A percentile compares a stretch with the other conserved stretches of the same genome.
Conservation (phyloP, 495 filamentous ascomycete species). For the Aspergillus nidulans region DNA sequence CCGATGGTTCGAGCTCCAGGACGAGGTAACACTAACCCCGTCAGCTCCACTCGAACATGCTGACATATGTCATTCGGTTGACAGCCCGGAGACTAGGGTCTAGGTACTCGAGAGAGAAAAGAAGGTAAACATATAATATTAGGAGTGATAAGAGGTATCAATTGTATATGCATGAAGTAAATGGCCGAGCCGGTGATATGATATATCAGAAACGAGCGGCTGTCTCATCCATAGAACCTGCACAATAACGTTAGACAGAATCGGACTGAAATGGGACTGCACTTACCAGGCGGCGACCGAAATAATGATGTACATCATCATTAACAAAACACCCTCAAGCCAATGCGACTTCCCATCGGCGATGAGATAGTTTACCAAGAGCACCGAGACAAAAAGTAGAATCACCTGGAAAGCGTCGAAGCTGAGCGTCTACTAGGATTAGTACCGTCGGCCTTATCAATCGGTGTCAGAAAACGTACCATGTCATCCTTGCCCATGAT, state of each 20-base stretch:
- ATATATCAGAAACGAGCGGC: neutral
- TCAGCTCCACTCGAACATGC: neutral
- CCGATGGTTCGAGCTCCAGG: slow-evolving; percentile 6
- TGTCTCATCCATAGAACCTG: slow-evolving; percentile 1
- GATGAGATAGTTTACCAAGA: slow-evolving; percentile 83
- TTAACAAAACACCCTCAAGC: slow-evolving; percentile 72
- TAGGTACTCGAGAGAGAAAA: neutral
- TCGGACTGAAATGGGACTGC: neutral
- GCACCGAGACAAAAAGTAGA: slow-evolving; percentile 70
- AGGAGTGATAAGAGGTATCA: neutral
- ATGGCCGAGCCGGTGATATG: neutral
- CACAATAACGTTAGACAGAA: neutral
- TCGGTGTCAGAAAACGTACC: slow-evolving; percentile 19
- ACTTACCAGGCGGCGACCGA: slow-evolving; percentile 53
- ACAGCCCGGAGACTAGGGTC: too few relatives aligned
- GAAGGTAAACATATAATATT: neutral
- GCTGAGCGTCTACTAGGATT: slow-evolving; percentile 56
- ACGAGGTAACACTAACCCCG: neutral
- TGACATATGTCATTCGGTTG: neutral
- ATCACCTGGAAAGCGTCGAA: slow-evolving; percentile 83
- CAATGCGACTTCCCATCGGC: slow-evolving; percentile 56
- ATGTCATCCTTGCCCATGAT: slow-evolving; percentile 58
- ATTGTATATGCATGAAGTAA: neutral
- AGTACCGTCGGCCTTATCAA: slow-evolving; percentile 12
- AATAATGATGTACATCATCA: slow-evolving; percentile 72